Base-by-base conservation (phyloP, 2,329 filamentous ascomycete species). In the Cryphonectria nitschkei region DNA sequence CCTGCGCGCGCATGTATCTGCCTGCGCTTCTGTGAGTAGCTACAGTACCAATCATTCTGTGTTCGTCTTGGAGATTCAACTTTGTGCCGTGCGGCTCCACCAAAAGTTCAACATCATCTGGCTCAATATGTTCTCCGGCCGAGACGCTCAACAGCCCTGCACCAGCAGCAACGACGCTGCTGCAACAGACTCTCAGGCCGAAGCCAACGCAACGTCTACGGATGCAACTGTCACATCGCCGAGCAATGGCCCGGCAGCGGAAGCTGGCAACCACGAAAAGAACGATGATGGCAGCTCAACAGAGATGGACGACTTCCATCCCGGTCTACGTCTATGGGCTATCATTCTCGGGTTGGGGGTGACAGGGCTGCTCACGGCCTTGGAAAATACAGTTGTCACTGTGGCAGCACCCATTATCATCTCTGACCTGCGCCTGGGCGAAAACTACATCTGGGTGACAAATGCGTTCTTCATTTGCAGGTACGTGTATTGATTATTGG, bases 371-470 rank as follows among this genome's bases (percentile, higher is more conserved):
- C 75, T 78, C 3, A 72, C 73, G 1, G 74, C 77, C 5, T 70
- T 78, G 4, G 78, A 79, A 68, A 75, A 74, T 46, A 77, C 77
- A 3, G 74, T 79, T 34, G 70, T 76, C 5, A 74, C 76, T 13
- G 77, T 76, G 2, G 74, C 78, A 2, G 58, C 76, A 13, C 76
- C 78, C 6, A 72, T 70, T 2, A 78, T 79, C 54, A 70, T 76
- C 3, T 56, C 74, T 6, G 73, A 74, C n/a, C 72, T 79, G 3
- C 37, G 73, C 5, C 54, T 76, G 6, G 75, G 74, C n/a, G 67
- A 74, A 22, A 67, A 75, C 19, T 79, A 77, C 65, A 71, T 77
- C 9, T 78, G 76, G 77, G 68, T 78, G 26, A 74, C 70, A 67
- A 79, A 78, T 60, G 74, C 71, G 1, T 78, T 75, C 63, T 76